These are phyloP conservation scores for Candida odintsovae DNA, from an alignment of 805 yeast genomes.

Conservation along the genomic window DNA sequence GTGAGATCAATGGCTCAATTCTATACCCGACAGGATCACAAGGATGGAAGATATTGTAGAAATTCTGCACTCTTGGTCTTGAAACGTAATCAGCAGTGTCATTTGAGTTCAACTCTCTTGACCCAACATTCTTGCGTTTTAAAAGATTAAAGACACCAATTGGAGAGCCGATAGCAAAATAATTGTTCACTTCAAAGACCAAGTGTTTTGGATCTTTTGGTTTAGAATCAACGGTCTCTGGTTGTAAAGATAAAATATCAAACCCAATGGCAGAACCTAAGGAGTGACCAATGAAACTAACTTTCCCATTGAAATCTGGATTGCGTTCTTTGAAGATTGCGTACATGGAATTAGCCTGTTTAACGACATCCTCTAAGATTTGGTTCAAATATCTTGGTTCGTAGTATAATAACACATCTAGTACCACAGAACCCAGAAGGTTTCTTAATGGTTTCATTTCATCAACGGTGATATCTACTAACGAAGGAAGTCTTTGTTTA, in stretches of 20 bases:
- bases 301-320: conserved; percentile 72
- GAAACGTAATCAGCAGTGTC: conserved; percentile 8
- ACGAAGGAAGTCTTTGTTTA: conserved; percentile 45
- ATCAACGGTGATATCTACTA: conserved; percentile 68
- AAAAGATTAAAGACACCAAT: conserved; percentile 80
- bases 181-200: conserved; percentile 66
- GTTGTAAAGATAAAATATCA: conserved; percentile 58
- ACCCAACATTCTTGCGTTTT: conserved; percentile 52
- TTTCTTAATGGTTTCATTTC: conserved; percentile 75
- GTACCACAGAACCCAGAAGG: conserved; percentile 76
- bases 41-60: conserved; percentile 82
- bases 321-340: conserved; percentile 52
- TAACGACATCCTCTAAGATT: conserved; percentile 56
- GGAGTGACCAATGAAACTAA: conserved; percentile 87
- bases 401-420: conserved; percentile 76
- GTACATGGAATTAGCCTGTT: conserved; percentile 60
- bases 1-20: conserved; percentile 72
- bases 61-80: conserved; percentile 53
- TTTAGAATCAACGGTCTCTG: conserved; percentile 14
- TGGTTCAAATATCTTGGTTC: conserved; percentile 62
- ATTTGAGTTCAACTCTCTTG: conserved; percentile 25
- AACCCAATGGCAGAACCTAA: conserved; percentile 82
- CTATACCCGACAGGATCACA: conserved; percentile 91
- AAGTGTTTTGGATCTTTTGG: conserved; percentile 35
- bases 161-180: conserved; percentile 86